These are phyloP conservation scores for Serendipita sp. DNA, from an alignment of 768 basidiomycete species.

Conservation along the genomic window DNA sequence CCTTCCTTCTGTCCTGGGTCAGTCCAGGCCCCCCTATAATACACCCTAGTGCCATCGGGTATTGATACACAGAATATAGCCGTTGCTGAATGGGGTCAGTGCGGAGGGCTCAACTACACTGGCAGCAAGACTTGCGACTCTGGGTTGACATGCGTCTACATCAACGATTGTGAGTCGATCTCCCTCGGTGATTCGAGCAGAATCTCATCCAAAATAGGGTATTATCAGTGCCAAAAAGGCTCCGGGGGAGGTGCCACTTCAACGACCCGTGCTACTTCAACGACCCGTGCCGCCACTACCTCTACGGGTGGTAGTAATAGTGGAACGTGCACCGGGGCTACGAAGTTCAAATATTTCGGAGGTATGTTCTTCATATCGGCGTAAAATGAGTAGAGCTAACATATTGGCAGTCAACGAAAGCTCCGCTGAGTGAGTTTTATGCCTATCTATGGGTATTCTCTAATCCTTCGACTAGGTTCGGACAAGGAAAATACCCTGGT, in stretches of 20 bases:
- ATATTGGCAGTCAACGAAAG: constrained; percentile 31
- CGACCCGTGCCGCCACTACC: constrained; percentile 16
- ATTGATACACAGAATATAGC: background rate
- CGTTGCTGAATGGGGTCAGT: background rate
- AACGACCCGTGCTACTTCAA: constrained; percentile 13
- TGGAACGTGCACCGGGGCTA: constrained; percentile 12
- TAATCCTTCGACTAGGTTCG: constrained; percentile 20
- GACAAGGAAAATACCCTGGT: constrained; percentile 32
- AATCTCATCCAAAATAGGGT: background rate
- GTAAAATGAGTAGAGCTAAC: background rate
- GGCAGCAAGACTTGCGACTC: constrained; percentile 16
- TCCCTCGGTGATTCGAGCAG: background rate
- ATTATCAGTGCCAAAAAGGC: constrained; percentile 5
- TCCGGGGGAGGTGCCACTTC: constrained; percentile 21
- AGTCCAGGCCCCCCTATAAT: too few relatives aligned
- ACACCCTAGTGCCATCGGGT: too few relatives aligned
- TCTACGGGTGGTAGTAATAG: background rate
- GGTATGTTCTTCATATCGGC: background rate
- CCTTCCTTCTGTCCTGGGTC: background rate
- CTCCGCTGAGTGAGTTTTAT: constrained; percentile 28
- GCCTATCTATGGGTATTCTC: too few relatives aligned
- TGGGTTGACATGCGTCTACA: constrained; percentile 25
- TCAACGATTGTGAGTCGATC: constrained; percentile 26
- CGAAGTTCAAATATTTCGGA: constrained; percentile 48
- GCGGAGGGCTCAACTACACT: background rate